phyloP scores from a whole-genome alignment of 345 rosid species.

The Punica granatum region DNA sequence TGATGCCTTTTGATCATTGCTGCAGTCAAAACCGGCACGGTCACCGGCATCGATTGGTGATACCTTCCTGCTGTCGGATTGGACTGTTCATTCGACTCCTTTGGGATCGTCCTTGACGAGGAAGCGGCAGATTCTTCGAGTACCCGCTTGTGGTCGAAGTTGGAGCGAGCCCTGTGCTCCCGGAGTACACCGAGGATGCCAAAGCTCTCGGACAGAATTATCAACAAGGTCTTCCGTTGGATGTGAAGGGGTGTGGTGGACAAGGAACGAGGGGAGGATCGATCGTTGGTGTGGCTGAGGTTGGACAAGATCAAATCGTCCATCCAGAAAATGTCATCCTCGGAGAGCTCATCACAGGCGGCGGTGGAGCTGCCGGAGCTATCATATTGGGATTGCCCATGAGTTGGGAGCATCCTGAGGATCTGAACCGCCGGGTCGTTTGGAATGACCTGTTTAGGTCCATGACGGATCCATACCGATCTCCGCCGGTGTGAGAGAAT shows the following conservation, averaged over 20 bases:
- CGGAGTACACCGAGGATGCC: constrained; percentile 31
- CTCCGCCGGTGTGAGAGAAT: not conserved
- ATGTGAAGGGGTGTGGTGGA: constrained; percentile 14
- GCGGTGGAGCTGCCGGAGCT: constrained; percentile 5
- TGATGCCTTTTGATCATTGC: constrained; percentile 16
- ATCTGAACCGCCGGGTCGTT: constrained; percentile 18
- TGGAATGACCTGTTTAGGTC: constrained; percentile 18
- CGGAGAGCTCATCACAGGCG: constrained; percentile 22
- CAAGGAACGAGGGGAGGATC: constrained; percentile 5
- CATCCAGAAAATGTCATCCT: constrained; percentile 27
- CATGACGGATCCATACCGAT: constrained; percentile 10
- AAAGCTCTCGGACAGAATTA: constrained; percentile 15
- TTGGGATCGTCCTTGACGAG: constrained; percentile 25
- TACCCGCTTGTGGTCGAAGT: constrained; percentile 20
- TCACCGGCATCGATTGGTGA: constrained; percentile 32
- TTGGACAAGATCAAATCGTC: constrained; percentile 13
- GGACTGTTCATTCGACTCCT: constrained; percentile 23
- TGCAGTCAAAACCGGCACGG: constrained; percentile 19
- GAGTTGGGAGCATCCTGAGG: constrained; percentile 9
- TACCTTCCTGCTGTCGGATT: constrained; percentile 11
- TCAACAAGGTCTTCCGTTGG: constrained; percentile 1
- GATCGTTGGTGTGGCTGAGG: not conserved
- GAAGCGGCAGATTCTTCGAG: constrained; percentile 13
- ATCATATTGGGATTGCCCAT: not conserved
- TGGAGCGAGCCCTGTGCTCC: constrained; percentile 15